Conservation (phyloP, 2,329 filamentous ascomycete species). For the Ophiognomonia clavigignenti-juglandacearum region DNA sequence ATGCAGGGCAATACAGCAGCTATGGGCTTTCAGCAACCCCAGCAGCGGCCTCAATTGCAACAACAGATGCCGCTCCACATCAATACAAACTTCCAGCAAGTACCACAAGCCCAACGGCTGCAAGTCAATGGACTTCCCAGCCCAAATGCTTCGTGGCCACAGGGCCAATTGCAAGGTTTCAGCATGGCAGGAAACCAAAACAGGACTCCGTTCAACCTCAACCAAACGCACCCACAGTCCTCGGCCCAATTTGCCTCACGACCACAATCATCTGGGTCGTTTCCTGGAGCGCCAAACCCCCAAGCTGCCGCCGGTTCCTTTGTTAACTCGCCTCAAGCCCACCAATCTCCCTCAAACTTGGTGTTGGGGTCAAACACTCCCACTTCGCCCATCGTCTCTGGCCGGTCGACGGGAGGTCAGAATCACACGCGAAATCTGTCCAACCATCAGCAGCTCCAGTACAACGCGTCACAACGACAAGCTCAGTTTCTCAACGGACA, state of each 20-base stretch:
- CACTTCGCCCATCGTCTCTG: background rate
- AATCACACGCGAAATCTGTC: background rate
- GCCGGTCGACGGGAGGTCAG: background rate
- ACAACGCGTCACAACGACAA: background rate
- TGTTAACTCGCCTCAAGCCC: background rate
- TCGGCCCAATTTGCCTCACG: background rate
- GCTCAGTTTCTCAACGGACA: background rate
- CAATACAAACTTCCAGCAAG: no score
- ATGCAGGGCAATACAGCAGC: no score
- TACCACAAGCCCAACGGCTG: no score
- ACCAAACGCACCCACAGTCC: background rate
- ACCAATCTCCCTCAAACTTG: background rate
- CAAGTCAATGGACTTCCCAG: no score
- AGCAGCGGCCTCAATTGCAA: no score
- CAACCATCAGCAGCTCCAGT: background rate
- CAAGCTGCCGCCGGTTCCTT: background rate
- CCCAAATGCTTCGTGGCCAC: constrained; percentile 1
- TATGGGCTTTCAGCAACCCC: no score
- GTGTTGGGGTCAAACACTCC: constrained; percentile 1
- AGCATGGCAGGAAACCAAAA: background rate
- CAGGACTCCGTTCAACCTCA: background rate
- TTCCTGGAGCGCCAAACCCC: background rate
- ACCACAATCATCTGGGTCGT: background rate
- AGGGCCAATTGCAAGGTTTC: constrained; percentile 9
- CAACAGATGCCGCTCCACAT: no score